Base-by-base conservation (phyloP, 176 grass and related monocot genomes). In the Hordeum marinum region DNA sequence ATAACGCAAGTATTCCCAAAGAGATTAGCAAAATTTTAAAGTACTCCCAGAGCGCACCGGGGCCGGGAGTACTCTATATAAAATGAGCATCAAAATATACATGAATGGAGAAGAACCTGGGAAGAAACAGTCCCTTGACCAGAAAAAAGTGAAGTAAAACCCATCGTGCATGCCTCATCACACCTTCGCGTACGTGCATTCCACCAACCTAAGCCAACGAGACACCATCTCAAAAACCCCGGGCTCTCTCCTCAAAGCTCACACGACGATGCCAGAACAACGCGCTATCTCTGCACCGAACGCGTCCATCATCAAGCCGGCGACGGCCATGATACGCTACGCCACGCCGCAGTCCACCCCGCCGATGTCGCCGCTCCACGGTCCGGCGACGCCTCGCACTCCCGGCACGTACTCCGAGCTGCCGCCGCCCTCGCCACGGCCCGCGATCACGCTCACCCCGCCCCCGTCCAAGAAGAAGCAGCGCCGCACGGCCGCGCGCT, bases 361-460 rank as follows among this genome's bases (percentile, higher is more conserved):
- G 36, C 90, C 86, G 63, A 91, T 89, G 90, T 93, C 94, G 25
- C 89, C 89, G 77, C 64, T 84, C 3, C n/a, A 63, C 24, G 55
- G 4, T 9, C 77, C 81, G 3, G 86, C 59, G 13, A 88, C 93
- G 10, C 93, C 90, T 6, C 90, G 88, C 37, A 91, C 86, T 8
- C 88, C 94, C 29, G 37, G 60, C 71, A n/a, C 37, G 52, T 50
- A 34, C 81, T 21, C 77, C 35, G 68, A 69, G 76, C 41, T 80
- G 3, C 83, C 82, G 34, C 92, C 86, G 39, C 78, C 80, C 11
- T 81, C 89, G 35, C 94, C 85, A 3, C 75, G 88, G 1, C 89
- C 85, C 2, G 62, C 89, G 40, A 93, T 95, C 84, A 96, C 94
- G 58, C 84, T 96, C 45, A 92, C 90, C 68, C 67, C 85, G 63